Conservation (phyloP, 1,284 basidiomycete genomes). For the Ceratorhiza oryzae-sativae region DNA sequence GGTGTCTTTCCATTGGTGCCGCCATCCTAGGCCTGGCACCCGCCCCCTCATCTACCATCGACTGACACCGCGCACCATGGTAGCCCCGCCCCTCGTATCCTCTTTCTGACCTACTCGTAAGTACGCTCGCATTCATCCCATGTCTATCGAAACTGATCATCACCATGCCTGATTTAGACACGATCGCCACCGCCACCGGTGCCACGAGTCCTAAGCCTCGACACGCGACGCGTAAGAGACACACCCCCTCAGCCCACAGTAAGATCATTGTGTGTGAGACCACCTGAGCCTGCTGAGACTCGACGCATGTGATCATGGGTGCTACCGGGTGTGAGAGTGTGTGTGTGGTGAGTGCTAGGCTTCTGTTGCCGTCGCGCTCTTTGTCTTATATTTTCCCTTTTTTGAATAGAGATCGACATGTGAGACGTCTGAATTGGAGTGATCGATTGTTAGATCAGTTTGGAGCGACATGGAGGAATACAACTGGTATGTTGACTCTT, state of each 20-base stretch:
- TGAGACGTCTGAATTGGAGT: not conserved
- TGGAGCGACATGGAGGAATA: not conserved
- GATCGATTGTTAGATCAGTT: not conserved
- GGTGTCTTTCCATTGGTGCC: no score
- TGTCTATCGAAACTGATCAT: not conserved
- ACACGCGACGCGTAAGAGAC: slow-evolving; percentile 26
- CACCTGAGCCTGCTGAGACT: not conserved
- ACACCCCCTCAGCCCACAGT: no score
- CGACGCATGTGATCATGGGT: no score
- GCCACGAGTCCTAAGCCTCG: not conserved
- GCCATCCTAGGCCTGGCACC: no score
- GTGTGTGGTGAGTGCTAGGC: not conserved
- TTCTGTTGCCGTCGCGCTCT: not conserved
- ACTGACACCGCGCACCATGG: no score
- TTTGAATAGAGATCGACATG: not conserved
- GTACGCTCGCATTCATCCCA: not conserved
- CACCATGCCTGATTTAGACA: not conserved
- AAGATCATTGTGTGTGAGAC: no score
- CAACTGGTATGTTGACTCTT: not conserved
- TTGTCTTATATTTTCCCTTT: no score
- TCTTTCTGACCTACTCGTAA: no score
- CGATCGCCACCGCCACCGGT: slow-evolving; percentile 8
- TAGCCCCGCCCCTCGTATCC: no score
- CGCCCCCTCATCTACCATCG: no score
- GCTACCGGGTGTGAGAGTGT: not conserved